These are phyloP conservation scores for Fraxinus baroniana DNA, from an alignment of 305 asterid species.

Conservation along the genomic window DNA sequence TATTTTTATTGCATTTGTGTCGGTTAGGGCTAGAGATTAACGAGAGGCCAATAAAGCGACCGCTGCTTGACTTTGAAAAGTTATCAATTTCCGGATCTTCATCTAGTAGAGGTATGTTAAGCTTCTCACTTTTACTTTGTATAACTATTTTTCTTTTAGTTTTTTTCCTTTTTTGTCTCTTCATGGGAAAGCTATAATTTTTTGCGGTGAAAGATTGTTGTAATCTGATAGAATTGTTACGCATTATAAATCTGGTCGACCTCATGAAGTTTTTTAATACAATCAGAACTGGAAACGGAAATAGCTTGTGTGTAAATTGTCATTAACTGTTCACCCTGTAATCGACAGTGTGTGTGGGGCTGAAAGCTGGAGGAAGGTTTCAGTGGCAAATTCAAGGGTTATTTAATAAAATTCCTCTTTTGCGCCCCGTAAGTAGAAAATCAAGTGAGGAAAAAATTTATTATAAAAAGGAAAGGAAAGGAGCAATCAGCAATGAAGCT, in stretches of 20 bases:
- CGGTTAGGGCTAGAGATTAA: conserved; percentile 74
- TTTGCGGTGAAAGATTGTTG: no score
- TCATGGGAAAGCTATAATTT: no score
- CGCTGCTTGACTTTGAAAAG: conserved; percentile 64
- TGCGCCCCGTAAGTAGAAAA: no score
- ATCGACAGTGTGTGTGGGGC: background rate
- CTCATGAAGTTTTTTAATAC: background rate
- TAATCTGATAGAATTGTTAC: background rate
- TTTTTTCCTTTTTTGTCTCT: background rate
- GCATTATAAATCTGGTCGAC: background rate
- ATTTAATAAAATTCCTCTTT: background rate
- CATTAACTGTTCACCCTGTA: background rate
- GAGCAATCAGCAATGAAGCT: background rate
- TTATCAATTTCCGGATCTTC: conserved; percentile 67
- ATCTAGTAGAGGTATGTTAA: conserved; percentile 48
- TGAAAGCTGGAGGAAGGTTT: background rate
- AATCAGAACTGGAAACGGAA: no score
- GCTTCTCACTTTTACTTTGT: background rate
- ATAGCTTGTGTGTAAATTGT: no score
- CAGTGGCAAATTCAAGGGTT: background rate
- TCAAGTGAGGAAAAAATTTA: no score
- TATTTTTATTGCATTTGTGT: background rate
- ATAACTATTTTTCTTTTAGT: background rate
- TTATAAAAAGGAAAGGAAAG: background rate
- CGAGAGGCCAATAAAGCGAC: conserved; percentile 61